Evolutionary conservation across 352 stramenopile species (phyloP).

Genomic region (Globisporangium mamillatum): DNA sequence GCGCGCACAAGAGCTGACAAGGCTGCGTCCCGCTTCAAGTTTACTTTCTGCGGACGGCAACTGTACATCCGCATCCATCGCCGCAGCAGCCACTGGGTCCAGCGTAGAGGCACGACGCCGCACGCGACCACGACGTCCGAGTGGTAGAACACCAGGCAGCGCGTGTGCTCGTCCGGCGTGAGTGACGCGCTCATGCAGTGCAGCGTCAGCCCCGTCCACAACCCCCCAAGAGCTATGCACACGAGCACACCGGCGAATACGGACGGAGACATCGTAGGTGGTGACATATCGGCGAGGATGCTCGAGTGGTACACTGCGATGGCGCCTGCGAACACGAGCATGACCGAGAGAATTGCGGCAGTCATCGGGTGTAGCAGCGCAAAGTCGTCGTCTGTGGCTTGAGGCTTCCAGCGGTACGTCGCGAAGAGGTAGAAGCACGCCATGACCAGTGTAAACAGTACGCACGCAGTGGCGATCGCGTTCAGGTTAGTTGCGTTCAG

Average conservation of each 20-base stretch:
- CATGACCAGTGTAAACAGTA: constrained; percentile 3
- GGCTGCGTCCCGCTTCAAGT: neutral
- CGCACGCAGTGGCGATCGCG: neutral
- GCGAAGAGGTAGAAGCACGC: neutral
- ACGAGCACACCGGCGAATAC: neutral
- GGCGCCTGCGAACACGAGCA: neutral
- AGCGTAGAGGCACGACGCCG: neutral
- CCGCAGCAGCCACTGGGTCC: neutral
- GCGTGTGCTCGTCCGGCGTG: constrained; percentile 12
- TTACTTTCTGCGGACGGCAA: neutral
- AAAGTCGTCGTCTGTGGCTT: neutral
- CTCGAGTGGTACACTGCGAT: neutral
- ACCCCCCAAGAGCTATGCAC: neutral
- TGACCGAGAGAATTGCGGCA: neutral
- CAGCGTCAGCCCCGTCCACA: constrained; percentile 15
- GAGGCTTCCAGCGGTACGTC: neutral
- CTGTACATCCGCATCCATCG: neutral
- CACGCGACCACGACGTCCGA: constrained; percentile 11
- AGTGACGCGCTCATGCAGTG: constrained; percentile 14
- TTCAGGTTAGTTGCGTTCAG: neutral
- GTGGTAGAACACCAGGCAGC: constrained; percentile 12
- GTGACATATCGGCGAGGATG: neutral
- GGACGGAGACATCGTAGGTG: neutral
- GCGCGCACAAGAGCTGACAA: neutral
- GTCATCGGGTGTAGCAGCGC: constrained; percentile 11